These are phyloP conservation scores for Penicillium sp. DNA, from an alignment of 2,329 filamentous ascomycete species.

Conservation along the genomic window DNA sequence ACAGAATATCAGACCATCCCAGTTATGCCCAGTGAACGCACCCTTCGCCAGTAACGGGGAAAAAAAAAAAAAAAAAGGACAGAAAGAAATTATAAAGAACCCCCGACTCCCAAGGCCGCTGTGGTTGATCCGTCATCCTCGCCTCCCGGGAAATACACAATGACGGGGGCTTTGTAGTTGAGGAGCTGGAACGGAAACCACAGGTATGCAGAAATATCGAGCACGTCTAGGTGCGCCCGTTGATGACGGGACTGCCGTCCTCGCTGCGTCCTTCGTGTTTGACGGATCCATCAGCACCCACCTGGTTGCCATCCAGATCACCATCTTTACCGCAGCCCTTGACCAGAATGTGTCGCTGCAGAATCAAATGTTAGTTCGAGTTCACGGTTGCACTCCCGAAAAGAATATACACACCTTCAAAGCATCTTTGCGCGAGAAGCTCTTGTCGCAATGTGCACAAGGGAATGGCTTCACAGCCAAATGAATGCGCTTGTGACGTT, in stretches of 20 bases:
- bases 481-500: conserved; percentile 93
- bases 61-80: conserved; percentile 1
- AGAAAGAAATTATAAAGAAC: conserved; percentile 1
- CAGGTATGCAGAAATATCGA: conserved; percentile 11
- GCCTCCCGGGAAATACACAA: conserved; percentile 12
- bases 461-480: conserved; percentile 94
- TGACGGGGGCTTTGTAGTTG: background rate
- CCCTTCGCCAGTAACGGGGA: conserved; percentile 15
- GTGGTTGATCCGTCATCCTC: conserved; percentile 11
- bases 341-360: conserved; percentile 64
- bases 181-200: conserved; percentile 5
- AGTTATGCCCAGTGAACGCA: conserved; percentile 13
- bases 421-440: conserved; percentile 93
- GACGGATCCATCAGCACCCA: conserved; percentile 4
- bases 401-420: conserved; percentile 69
- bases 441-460: conserved; percentile 88
- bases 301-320: conserved; percentile 23
- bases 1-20: conserved; percentile 11
- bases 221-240: conserved; percentile 13
- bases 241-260: conserved; percentile 21
- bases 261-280: conserved; percentile 23
- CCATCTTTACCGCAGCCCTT: conserved; percentile 62
- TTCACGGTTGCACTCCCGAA: background rate
- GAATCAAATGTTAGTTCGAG: background rate
- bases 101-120: conserved; percentile 17